Percentiles rank a stretch among this genome's conserved stretches.
Evolutionary conservation across 805 yeast genomes (phyloP).

Genomic region (Yarrowia sp.): DNA sequence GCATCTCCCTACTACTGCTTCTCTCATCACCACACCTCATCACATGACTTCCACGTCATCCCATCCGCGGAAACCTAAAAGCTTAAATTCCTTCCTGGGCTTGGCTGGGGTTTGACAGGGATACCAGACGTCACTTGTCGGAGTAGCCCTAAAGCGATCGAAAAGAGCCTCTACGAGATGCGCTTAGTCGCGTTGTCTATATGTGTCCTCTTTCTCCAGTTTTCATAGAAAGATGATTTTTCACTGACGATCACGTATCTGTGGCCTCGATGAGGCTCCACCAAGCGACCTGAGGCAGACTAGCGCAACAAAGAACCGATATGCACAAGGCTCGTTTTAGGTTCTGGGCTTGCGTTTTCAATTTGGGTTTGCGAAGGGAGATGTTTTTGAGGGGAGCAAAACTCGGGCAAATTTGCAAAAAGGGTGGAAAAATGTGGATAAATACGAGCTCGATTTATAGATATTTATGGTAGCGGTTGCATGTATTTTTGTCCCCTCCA

Average conservation of each 20-base stretch:
- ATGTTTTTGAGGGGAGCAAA: not conserved
- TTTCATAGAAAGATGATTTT: not conserved
- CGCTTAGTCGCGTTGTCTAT: too few relatives aligned
- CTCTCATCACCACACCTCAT: not conserved
- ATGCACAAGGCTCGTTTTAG: not conserved
- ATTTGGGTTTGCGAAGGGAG: not conserved
- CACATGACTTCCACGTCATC: constrained; percentile 20
- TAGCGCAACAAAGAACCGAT: not conserved
- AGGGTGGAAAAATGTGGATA: not conserved
- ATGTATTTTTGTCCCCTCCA: not conserved
- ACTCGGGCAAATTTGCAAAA: not conserved
- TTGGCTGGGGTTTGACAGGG: constrained; percentile 21
- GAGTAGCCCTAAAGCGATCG: too few relatives aligned
- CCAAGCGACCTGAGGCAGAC: constrained; percentile 22
- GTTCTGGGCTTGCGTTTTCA: not conserved
- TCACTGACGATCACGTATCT: constrained; percentile 18
- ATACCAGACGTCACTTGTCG: not conserved
- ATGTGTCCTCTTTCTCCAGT: not conserved
- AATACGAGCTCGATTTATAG: not conserved
- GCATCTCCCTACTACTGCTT: not conserved
- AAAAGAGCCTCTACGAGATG: too few relatives aligned
- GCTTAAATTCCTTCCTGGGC: not conserved
- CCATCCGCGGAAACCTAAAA: constrained; percentile 13
- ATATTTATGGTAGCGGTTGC: too few relatives aligned
- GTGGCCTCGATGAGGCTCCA: constrained; percentile 25